Evolutionary conservation across 495 filamentous ascomycete species (phyloP), one percentile per base, ranked within the genome.

Genomic region (Pseudevernia furfuracea): DNA sequence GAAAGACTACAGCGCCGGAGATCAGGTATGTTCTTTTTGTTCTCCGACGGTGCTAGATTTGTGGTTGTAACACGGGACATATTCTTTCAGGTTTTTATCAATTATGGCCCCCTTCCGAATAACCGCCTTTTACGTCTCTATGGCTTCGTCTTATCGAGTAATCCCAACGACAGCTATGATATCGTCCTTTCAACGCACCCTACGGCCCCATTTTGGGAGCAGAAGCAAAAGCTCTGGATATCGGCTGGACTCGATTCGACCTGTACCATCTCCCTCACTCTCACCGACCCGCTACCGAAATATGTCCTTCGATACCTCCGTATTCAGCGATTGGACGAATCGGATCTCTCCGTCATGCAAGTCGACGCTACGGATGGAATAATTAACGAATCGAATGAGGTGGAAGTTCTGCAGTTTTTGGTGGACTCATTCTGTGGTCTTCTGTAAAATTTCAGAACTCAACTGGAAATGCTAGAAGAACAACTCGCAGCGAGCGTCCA

Each of bases 121-220:
- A 74, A 65, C 49, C 71, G 71, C 60, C 67, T 74, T 64, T 70
- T 70, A 60, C 71, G 72, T 71, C 71, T 74, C 67, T 74, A 74
- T 61, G 71, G 71, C 63, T 73, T 73, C 61, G 68, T 73, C 57
- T 46, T 73, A 56, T 63, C 66, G n/a, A 69, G 60, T 60, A 73
- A 73, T 67, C 71, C 68, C 60, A 71, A 73, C 70, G 70, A 73
- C 70, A 68, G 68, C 68, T 73, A 73, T 64, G 71, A 73, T 65
- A 60, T 73, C 58, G 70, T 73, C 58, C 71, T 73, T 63, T 39
- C 68, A 62, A 73, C 70, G 38, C 71, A 73, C 60, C 66, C 68
- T 63, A 44, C 44, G n/a, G 70, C 70, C 58, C 70, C 71, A 61
- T 64, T 70, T 39, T 73, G 61, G 58, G 70, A 73, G 60, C 65